Evolutionary conservation across 306 rosid genomes (phyloP), one percentile per base, ranked within the genome.

Genomic region (Fragaria ananassa): DNA sequence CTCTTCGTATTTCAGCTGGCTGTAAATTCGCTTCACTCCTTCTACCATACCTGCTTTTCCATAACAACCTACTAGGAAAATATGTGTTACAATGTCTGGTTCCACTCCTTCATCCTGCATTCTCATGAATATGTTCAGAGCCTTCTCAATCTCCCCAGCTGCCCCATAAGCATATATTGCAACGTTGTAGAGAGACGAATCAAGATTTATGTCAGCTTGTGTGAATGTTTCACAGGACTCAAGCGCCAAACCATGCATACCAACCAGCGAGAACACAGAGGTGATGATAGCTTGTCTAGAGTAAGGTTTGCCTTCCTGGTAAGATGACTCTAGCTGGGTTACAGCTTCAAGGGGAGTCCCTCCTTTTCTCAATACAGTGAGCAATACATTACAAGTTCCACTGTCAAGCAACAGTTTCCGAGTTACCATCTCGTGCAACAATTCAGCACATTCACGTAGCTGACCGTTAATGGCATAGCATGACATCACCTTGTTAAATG

Each of bases 31-130:
- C 87, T 86, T 91, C 80, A 91, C 89, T 23, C 97, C 98, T 87
- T 86, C 94, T 57, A 95, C 66, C 92, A 95, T 87, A 74, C 96
- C 90, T 50, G 97, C 93, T 82, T 83, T 87, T 78, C 92, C 98
- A 86, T 92, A 92, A 76, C 97, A 95, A 49, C 51, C 68, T 9
- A 89, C 92, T 76, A 95, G 79, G 87, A 83, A 76, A 27, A 92
- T 86, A 18, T 90, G 74, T 0, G 97, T 92, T 50, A 88, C 92
- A 51, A 92, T 51, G 79, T 95, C 98, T 4, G 96, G 87, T 74
- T 84, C 82, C 82, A 91, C 64, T 46, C 37, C 82, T 79, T 74
- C 79, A 74, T 94, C 98, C 68, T 88, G 86, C 93, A 95, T 92
- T 86, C 88, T 95, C 93, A 92, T 89, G 70, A 87, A 84, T 71